Evolutionary conservation across 2,329 filamentous ascomycete genomes (phyloP).

Genomic region (Colletotrichum endophyticum): DNA sequence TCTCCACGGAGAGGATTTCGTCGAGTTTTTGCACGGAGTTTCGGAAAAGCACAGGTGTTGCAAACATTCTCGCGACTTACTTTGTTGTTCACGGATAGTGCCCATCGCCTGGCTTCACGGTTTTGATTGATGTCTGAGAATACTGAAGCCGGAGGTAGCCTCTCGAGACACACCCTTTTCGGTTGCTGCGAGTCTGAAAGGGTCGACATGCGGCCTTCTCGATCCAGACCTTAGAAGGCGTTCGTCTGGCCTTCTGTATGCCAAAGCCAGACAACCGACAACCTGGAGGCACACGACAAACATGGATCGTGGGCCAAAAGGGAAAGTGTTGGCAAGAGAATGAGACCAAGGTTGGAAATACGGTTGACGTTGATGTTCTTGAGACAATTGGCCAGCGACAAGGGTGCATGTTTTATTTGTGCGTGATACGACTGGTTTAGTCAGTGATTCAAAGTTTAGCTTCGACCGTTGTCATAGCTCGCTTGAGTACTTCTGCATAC

Average conservation of each 20-base stretch:
- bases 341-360: not conserved
- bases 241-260: not conserved
- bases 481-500: not conserved
- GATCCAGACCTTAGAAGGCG: not conserved
- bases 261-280: not conserved
- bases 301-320: not conserved
- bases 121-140: not conserved
- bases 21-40: not conserved
- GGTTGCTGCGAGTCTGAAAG: not conserved
- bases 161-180: not conserved
- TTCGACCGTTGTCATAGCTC: no score
- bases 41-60: not conserved
- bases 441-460: not conserved
- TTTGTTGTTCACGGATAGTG: not conserved
- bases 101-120: not conserved
- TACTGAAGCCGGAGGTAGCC: not conserved
- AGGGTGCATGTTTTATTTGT: not conserved
- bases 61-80: not conserved
- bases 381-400: not conserved
- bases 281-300: not conserved
- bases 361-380: not conserved
- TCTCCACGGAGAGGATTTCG: not conserved
- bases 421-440: not conserved
- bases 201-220: not conserved
- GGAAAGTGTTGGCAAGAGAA: not conserved